phyloP scores from a whole-genome alignment of 352 stramenopile genomes.

The Elongisporangium senticosum region DNA sequence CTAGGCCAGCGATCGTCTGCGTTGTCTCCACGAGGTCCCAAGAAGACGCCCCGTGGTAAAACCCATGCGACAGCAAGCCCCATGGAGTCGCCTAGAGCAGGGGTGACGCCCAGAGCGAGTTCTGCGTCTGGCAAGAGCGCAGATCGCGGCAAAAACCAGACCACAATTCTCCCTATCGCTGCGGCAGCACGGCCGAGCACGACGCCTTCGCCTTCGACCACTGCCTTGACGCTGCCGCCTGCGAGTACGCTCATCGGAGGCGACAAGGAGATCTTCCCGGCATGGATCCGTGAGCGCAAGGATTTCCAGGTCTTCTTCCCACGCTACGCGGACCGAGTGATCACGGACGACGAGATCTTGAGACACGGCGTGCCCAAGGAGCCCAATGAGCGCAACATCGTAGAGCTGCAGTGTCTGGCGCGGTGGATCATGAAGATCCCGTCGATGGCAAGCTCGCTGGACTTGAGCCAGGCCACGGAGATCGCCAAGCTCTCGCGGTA shows the following conservation, averaged over 20 bases:
- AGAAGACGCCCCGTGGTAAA: constrained; percentile 7
- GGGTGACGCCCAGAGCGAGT: neutral
- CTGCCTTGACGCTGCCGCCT: neutral
- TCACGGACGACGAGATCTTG: constrained; percentile 65
- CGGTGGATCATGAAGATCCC: constrained; percentile 76
- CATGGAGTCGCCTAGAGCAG: neutral
- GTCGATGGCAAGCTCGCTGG: constrained; percentile 57
- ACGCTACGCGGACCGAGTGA: constrained; percentile 47
- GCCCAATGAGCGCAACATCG: constrained; percentile 56
- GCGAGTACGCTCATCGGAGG: constrained; percentile 3
- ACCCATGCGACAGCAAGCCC: constrained; percentile 6
- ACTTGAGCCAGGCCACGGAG: constrained; percentile 61
- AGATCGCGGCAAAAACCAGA: constrained; percentile 10
- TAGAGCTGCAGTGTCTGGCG: constrained; percentile 65
- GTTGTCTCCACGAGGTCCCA: constrained; percentile 14
- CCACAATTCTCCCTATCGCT: neutral
- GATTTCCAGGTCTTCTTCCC: constrained; percentile 75
- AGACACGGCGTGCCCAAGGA: constrained; percentile 58
- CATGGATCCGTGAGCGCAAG: constrained; percentile 70
- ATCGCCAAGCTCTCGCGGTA: constrained; percentile 65
- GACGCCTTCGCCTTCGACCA: neutral
- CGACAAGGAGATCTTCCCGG: constrained; percentile 39
- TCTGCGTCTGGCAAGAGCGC: constrained; percentile 16
- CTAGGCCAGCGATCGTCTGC: constrained; percentile 20
- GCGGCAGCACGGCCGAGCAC: constrained; percentile 5